Evolutionary conservation across 1,284 basidiomycete species (phyloP).

Genomic region (Apiotrichum siamense): DNA sequence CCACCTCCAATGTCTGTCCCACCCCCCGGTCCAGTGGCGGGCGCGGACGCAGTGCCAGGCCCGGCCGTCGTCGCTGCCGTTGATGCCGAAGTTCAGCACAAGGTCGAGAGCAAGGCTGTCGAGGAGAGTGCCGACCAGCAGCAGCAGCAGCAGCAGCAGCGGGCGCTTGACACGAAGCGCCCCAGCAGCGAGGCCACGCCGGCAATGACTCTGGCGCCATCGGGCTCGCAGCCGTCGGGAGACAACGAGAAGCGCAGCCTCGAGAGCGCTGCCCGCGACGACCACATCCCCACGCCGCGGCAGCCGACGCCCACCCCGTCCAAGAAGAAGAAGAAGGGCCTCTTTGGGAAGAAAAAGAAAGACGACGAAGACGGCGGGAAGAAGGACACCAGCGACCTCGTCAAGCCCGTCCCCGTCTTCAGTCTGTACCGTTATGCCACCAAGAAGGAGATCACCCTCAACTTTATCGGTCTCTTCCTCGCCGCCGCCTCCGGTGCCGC

Average conservation of each 20-base stretch:
- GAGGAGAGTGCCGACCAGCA: no score
- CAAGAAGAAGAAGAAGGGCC: slow-evolving; percentile 4
- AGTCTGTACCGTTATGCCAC: slow-evolving; percentile 41
- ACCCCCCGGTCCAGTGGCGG: no score
- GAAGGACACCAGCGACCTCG: background rate
- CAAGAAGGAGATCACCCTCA: slow-evolving; percentile 29
- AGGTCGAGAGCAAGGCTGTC: no score
- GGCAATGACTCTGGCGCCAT: background rate
- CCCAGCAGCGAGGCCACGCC: background rate
- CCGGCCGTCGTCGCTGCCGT: no score
- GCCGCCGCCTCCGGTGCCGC: slow-evolving; percentile 41
- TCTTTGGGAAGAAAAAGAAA: slow-evolving; percentile 10
- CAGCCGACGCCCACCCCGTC: background rate
- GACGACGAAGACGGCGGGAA: slow-evolving; percentile 6
- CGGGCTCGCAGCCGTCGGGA: background rate
- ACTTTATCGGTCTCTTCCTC: slow-evolving; percentile 41
- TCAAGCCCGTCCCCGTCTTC: slow-evolving; percentile 31
- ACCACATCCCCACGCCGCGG: background rate
- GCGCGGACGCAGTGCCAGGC: no score
- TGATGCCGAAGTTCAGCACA: no score
- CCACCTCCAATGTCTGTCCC: no score
- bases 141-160: no score
- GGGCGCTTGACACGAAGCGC: background rate
- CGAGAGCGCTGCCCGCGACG: background rate
- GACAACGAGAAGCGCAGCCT: background rate